phyloP scores from a whole-genome alignment of 1,139 yeast genomes.

The Lizanozyma gosingica region DNA sequence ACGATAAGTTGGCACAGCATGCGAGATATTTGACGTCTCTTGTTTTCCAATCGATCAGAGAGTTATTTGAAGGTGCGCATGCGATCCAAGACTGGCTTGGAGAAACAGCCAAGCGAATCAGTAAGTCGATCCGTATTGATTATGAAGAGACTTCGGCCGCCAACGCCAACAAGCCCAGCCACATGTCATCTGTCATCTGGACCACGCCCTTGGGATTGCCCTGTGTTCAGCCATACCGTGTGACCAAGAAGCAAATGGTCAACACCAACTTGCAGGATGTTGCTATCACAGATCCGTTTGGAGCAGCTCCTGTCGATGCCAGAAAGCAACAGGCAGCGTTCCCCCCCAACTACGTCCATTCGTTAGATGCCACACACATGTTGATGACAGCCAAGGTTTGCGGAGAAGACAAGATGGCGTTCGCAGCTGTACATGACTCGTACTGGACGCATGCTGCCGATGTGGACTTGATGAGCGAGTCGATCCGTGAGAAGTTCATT shows the following conservation, averaged over 20 bases:
- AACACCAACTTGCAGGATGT: constrained; percentile 78
- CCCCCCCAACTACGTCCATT: constrained; percentile 94
- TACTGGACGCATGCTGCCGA: constrained; percentile 97
- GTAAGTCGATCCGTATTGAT: constrained; percentile 70
- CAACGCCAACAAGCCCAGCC: constrained; percentile 40
- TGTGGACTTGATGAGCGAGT: constrained; percentile 62
- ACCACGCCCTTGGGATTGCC: constrained; percentile 92
- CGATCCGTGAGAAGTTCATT: constrained; percentile 74
- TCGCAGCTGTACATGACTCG: constrained; percentile 97
- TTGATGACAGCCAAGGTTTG: constrained; percentile 79
- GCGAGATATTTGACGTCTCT: constrained; percentile 67
- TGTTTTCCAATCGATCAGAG: constrained; percentile 78
- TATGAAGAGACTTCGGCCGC: constrained; percentile 21
- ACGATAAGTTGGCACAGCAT: constrained; percentile 31
- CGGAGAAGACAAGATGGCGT: constrained; percentile 55
- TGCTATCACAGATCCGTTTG: constrained; percentile 74
- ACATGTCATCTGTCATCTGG: constrained; percentile 91
- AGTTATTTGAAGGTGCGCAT: constrained; percentile 88
- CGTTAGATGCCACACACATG: constrained; percentile 97
- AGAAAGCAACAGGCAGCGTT: constrained; percentile 88
- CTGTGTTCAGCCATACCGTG: constrained; percentile 92
- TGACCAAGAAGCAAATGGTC: constrained; percentile 52
- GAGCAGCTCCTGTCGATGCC: constrained; percentile 72
- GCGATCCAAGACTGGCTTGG: constrained; percentile 95
- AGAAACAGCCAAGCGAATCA: constrained; percentile 71